These are phyloP conservation scores for Nidularia sp. DNA, from an alignment of 768 basidiomycete genomes.

Conservation along the genomic window DNA sequence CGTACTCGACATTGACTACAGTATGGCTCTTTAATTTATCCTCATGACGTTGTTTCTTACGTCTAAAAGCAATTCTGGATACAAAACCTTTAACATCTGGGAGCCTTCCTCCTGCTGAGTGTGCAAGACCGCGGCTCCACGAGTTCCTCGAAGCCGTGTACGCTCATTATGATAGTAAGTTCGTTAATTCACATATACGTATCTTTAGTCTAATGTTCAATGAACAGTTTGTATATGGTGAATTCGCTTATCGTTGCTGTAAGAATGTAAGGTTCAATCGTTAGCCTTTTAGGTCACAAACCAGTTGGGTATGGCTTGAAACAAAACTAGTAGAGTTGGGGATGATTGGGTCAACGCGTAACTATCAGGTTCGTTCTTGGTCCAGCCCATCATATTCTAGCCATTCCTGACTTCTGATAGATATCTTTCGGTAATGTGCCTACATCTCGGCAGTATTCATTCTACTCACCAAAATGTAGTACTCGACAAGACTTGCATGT, in stretches of 20 bases:
- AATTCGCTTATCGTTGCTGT: neutral
- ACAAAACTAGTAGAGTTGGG: conserved; percentile 83
- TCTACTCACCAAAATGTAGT: conserved; percentile 33
- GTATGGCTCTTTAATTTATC: conserved; percentile 31
- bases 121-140: conserved; percentile 79
- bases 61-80: conserved; percentile 65
- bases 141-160: conserved; percentile 80
- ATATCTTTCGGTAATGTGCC: conserved; percentile 56
- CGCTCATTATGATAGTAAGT: conserved; percentile 73
- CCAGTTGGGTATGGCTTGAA: conserved; percentile 88
- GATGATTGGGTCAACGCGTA: conserved; percentile 68
- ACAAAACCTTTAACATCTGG: conserved; percentile 84
- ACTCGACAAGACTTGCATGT: conserved; percentile 86
- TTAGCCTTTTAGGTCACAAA: conserved; percentile 58
- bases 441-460: neutral
- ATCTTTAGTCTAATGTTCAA: conserved; percentile 16
- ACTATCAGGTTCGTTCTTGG: conserved; percentile 55
- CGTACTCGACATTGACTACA: conserved; percentile 88
- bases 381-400: no score
- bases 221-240: conserved; percentile 70
- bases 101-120: conserved; percentile 74
- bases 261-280: no score
- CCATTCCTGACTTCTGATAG: conserved; percentile 17
- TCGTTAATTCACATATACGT: neutral
- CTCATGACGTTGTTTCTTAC: neutral